These are phyloP conservation scores for Mucor plumbeus DNA, from an alignment of 371 early-diverging fungal species.

Conservation along the genomic window DNA sequence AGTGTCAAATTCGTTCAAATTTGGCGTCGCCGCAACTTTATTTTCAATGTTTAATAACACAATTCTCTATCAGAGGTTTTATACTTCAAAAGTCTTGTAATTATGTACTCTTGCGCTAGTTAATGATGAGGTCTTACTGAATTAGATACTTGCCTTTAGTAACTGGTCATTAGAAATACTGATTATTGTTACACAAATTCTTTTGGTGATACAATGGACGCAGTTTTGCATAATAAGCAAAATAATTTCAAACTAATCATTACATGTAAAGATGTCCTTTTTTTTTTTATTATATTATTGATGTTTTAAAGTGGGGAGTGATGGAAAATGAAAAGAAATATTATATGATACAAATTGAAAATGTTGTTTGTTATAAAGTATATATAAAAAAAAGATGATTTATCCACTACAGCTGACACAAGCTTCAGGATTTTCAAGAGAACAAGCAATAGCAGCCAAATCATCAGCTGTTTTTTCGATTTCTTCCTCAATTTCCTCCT, in stretches of 20 bases:
- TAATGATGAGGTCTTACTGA: no score
- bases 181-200: no score
- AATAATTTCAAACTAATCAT: not conserved
- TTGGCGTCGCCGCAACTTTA: no score
- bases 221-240: not conserved
- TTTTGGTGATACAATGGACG: no score
- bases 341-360: constrained; percentile 4
- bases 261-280: not conserved
- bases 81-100: no score
- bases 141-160: no score
- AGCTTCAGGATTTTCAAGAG: constrained; percentile 89
- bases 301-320: not conserved
- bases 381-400: constrained; percentile 12
- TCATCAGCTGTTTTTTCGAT: constrained; percentile 37
- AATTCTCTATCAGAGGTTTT: no score
- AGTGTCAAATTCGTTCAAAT: no score
- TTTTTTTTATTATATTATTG: constrained; percentile 1
- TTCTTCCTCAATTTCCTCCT: constrained; percentile 32
- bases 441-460: constrained; percentile 62
- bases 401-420: constrained; percentile 91
- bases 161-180: no score
- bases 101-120: no score
- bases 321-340: not conserved
- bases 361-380: not conserved
- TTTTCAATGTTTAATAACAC: no score